Percentiles rank a stretch among this genome's conserved stretches.
Evolutionary conservation across 306 rosid genomes (phyloP).

Genomic region (Trifolium dubium): DNA sequence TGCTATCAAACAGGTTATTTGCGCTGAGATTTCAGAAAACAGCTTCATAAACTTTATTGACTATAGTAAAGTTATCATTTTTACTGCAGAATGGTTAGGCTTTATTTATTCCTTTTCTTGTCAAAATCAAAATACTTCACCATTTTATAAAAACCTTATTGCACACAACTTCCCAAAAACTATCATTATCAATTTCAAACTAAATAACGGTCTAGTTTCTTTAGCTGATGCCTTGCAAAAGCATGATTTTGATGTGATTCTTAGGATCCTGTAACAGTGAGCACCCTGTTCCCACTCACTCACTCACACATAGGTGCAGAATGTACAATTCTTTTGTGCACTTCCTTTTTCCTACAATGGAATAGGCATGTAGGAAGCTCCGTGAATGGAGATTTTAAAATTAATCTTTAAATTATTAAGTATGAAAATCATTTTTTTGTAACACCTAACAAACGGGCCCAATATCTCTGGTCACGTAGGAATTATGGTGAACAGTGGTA

Average conservation of each 20-base stretch:
- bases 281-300: constrained; percentile 5
- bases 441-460: neutral
- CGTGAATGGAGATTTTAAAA: neutral
- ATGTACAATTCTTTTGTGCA: neutral
- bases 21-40: constrained; percentile 38
- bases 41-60: constrained; percentile 28
- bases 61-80: constrained; percentile 16
- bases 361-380: constrained; percentile 6
- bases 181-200: constrained; percentile 11
- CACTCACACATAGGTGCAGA: constrained; percentile 14
- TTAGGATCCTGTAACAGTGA: constrained; percentile 13
- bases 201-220: constrained; percentile 33
- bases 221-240: constrained; percentile 34
- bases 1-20: constrained; percentile 93
- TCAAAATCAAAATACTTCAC: constrained; percentile 26
- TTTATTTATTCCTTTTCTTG: constrained; percentile 27
- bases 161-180: constrained; percentile 21
- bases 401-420: neutral
- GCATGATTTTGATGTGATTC: constrained; percentile 24
- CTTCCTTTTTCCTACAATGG: neutral
- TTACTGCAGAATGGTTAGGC: constrained; percentile 26
- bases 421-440: neutral
- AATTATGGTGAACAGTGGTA: constrained; percentile 34
- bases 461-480: neutral
- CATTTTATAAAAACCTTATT: constrained; percentile 21